Base-by-base conservation (phyloP, 148 eudicot species). In the Dysphania ambrosioides region DNA sequence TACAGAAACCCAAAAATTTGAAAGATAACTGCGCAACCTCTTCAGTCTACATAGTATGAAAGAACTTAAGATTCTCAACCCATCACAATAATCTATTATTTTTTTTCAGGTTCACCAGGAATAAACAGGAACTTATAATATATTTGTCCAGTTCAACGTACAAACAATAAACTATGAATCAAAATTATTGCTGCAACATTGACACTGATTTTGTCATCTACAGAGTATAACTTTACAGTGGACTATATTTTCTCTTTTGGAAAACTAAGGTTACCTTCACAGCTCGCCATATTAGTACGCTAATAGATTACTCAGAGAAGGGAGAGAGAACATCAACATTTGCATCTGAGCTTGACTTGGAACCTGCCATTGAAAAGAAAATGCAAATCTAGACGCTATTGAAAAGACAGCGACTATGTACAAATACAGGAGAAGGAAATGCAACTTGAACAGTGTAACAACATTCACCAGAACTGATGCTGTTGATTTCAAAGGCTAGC, bases 221-320 rank as follows among this genome's bases (percentile, higher is more conserved):
- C 27, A 27, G n/a, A 27, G 16, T 47, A 64, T 71, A 58, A 72
- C 56, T 34, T 35, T 44, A 49, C 72, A 66, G 29, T 56, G 66
- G 53, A 58, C 47, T 57, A 49, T 30, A 64, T 51, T 30, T n/a
- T 64, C 35, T 58, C 60, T 65, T 68, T 47, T 56, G 56, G 57
- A 73, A 60, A 60, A 79, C 73, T 60, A 66, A 26, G n/a, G 30
- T 55, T 65, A 61, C 27, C 74, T 72, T 38, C 42, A 68, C 68
- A 61, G 56, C 35, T 53, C 27, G 24, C 27, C 51, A 66, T 6
- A n/a, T n/a, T n/a, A n/a, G n/a, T n/a, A n/a, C n/a, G n/a, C n/a
- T n/a, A n/a, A n/a, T n/a, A n/a, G n/a, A 16, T 36, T 27, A 35
- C 21, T 58, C 35, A 58, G 42, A 16, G 63, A 32, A 4, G 30